Evolutionary conservation across 1,284 basidiomycete species (phyloP), one percentile per base, ranked within the genome.

Genomic region (Sporisorium iseilematis-ciliati): DNA sequence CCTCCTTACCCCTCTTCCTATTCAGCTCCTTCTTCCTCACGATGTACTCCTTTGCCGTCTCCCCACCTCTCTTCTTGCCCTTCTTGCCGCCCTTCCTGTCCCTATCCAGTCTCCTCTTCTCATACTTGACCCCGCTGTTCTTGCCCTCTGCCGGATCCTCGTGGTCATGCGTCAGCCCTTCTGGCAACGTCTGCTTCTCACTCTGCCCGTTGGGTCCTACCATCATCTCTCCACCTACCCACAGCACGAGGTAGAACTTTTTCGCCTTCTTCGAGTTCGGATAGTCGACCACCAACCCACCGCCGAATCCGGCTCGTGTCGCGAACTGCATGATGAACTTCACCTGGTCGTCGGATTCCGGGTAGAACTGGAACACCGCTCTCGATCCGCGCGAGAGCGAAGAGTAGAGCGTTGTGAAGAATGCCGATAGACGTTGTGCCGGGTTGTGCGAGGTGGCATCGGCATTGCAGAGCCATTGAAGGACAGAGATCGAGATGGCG

Each of bases 401-500:
- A 1, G 95, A 94, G 87, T 98, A 94, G 26, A 99, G 90, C 11
- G 96, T 97, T 33, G 94, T 95, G 88, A 99, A 99, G 88, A 99
- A 99, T 40, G 93, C 91, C 26, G 90, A 90, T 35, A 99, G 89
- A 46, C 97, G 92, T 80, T 94, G 92, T 0, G 95, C 92, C 0
- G 97, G 97, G 2, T 95, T 96, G 63, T 94, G 93, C 72, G 93
- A 91, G 3, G 93, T 91, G 29, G 94, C 92, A 86, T 99, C 97
- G 42, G 97, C 96, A 85, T 99, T 99, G 69, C 98, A 90, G 0
- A 99, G 89, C 97, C 97, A 99, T 87, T 99, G 97, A 3, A 99
- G 89, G 25, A 98, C 97, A 21, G 97, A 99, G 83, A 99, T 93
- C 83, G 95, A 96, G 82, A 99, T 99, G 8, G 94, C 95, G 48